A percentile compares a stretch with the other conserved stretches of the same genome.
phyloP scores from a whole-genome alignment of 2,329 filamentous ascomycete genomes.

The Colletotrichum acutatum region DNA sequence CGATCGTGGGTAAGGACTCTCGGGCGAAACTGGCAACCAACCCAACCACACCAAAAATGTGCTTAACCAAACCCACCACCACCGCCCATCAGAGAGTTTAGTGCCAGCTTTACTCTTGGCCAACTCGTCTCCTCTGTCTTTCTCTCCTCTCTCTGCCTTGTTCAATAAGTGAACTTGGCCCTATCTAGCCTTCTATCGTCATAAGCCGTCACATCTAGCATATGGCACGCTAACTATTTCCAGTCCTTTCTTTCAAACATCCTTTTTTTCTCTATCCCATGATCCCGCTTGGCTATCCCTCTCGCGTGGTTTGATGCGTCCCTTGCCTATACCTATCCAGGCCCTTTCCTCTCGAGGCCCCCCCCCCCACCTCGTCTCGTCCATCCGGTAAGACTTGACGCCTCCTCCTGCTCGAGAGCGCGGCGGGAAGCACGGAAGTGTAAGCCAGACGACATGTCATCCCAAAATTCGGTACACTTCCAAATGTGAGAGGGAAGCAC shows the following conservation, averaged over 20 bases:
- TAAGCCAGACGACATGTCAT: conserved; percentile 21
- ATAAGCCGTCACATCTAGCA: background rate
- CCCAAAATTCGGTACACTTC: conserved; percentile 8
- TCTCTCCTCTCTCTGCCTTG: no score
- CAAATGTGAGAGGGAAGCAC: background rate
- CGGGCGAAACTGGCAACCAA: conserved; percentile 25
- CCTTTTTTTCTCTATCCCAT: background rate
- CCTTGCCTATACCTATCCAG: background rate
- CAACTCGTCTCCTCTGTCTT: background rate
- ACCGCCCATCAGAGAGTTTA: background rate
- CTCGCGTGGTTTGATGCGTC: background rate
- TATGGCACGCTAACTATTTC: conserved; percentile 5
- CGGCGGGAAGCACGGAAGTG: background rate
- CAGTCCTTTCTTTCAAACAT: background rate
- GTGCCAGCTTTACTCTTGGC: background rate
- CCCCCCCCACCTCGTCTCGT: background rate
- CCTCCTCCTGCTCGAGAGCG: background rate
- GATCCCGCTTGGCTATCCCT: background rate
- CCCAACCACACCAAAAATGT: no score
- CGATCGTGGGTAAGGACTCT: conserved; percentile 33
- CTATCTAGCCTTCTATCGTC: background rate
- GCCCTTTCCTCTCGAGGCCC: no score
- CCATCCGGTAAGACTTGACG: background rate
- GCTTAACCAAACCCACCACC: no score
- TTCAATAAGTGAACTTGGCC: background rate